Evolutionary conservation across 2,329 filamentous ascomycete species (phyloP).

Genomic region (Curvularia hawaiiensis): DNA sequence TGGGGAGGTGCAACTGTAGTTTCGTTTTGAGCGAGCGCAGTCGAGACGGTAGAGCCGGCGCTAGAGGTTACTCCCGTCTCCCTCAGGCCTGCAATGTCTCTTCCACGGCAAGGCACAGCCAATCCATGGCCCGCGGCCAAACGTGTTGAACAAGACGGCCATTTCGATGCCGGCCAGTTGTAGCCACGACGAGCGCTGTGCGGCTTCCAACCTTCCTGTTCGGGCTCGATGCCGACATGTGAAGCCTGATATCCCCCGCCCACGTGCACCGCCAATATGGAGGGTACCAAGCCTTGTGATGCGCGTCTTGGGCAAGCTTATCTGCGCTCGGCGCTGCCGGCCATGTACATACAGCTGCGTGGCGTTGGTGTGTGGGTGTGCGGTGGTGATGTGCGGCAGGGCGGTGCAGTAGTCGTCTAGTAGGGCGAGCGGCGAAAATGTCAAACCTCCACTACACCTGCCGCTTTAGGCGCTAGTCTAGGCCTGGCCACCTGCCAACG

Average conservation of each 20-base stretch:
- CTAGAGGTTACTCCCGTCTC: conserved; percentile 13
- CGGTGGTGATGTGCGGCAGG: background rate
- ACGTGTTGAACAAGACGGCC: background rate
- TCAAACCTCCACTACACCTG: background rate
- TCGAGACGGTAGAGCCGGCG: conserved; percentile 1
- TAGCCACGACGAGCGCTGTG: background rate
- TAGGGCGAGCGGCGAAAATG: background rate
- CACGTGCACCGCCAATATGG: background rate
- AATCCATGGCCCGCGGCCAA: background rate
- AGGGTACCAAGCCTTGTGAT: conserved; percentile 18
- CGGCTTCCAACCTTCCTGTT: conserved; percentile 22
- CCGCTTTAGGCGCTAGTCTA: background rate
- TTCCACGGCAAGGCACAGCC: background rate
- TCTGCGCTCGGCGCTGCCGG: conserved; percentile 1
- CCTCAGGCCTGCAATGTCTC: conserved; percentile 2
- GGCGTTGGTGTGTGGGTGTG: background rate
- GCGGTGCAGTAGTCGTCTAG: background rate
- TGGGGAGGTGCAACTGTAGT: conserved; percentile 29
- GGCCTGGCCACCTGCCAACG: background rate
- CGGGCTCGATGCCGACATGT: conserved; percentile 4
- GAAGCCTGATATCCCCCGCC: conserved; percentile 3
- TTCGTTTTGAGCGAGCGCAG: conserved; percentile 1
- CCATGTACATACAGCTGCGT: background rate
- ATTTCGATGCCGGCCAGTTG: conserved; percentile 12
- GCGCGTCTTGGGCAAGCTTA: conserved; percentile 18